Evolutionary conservation across 2,329 filamentous ascomycete genomes (phyloP), one percentile per base, ranked within the genome.

Genomic region (Ilyonectria destructans): DNA sequence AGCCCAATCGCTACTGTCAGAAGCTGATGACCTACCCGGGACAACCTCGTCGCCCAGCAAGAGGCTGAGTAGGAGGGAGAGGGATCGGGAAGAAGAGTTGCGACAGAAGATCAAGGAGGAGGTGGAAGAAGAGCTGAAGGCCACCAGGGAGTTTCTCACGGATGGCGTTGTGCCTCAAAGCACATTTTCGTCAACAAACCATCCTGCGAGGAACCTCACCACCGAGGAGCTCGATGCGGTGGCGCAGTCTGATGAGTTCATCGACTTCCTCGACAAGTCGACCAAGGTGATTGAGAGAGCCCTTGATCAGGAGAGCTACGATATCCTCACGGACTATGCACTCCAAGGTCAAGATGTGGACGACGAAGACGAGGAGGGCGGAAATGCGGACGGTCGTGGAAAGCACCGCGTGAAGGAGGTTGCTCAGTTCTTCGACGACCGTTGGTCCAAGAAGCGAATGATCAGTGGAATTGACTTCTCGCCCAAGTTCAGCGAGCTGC

Each of bases 391-490:
- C 35, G 92, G 91, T 4, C 92, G 92, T 71, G 92, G 91, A 58
- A 90, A 92, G 46, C 86, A 93, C 73, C 89, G 92, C 71, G 89
- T 97, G 75, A 96, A 93, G 80, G 95, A 99, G 81, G 87, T 97
- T 56, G 91, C 93, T 40, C 96, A 98, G 77, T 98, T 98, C 81
- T 97, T 93, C 82, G 95, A 98, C 77, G 93, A 97, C 69, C 89
- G 95, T 79, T 98, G 96, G 93, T 97, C 94, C 78, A 97, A 97
- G 85, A 97, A 98, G 84, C 92, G 95, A 72, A 98, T 98, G 93
- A 92, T 99, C 78, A 98, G 94, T 79, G 93, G 95, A 76, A 91
- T 99, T 75, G 93, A 96, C 83, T 99, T 98, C 82, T 98, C 96
- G 51, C 93, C 94, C 61, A 97, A 97, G 85, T 97, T 96, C 77